These are phyloP conservation scores for Brassica hybrid DNA, from an alignment of 441 rosid genomes.

Conservation along the genomic window DNA sequence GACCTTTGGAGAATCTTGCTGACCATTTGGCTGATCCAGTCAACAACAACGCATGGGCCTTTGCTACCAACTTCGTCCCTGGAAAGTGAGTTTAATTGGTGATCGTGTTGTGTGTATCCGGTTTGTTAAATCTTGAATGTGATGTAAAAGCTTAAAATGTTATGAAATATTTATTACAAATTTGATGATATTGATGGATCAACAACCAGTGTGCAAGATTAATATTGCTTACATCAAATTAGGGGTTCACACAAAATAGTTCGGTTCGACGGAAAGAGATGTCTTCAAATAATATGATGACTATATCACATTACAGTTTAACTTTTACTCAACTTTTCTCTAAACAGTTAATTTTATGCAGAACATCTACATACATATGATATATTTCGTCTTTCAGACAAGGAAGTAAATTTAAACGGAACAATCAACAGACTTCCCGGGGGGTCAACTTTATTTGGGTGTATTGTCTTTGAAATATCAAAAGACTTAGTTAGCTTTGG, in stretches of 20 bases:
- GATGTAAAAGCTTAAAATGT: constrained; percentile 11
- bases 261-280: background rate
- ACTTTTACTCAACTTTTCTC: background rate
- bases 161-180: constrained; percentile 8
- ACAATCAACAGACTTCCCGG: background rate
- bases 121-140: constrained; percentile 23
- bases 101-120: constrained; percentile 7
- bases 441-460: background rate
- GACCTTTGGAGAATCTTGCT: constrained; percentile 71
- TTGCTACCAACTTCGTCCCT: constrained; percentile 79
- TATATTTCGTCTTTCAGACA: background rate
- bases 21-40: constrained; percentile 84
- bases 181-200: constrained; percentile 2
- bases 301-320: background rate
- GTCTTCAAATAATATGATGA: no score
- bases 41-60: constrained; percentile 89
- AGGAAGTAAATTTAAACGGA: background rate
- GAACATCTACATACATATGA: background rate
- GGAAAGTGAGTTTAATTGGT: constrained; percentile 67
- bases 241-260: constrained; percentile 1
- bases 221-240: background rate
- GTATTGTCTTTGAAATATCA: background rate
- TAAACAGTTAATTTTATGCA: background rate
- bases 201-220: background rate
- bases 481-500: background rate